phyloP scores from a whole-genome alignment of 495 filamentous ascomycete species.

The Aspergillus diversus region DNA sequence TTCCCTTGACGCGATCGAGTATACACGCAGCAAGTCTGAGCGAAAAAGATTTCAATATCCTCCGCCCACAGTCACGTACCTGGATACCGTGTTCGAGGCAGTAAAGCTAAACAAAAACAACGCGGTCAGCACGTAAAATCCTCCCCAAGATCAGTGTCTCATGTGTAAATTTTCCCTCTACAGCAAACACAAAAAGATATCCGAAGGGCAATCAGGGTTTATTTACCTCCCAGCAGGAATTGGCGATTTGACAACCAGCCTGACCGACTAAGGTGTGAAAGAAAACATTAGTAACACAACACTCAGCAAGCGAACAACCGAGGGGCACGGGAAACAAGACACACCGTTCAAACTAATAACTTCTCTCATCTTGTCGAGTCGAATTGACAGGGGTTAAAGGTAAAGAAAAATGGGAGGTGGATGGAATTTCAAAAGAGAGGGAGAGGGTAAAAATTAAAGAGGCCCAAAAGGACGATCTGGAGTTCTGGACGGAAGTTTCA shows the following conservation, averaged over 20 bases:
- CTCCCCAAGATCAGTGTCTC: background rate
- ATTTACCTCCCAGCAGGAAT: conserved; percentile 98
- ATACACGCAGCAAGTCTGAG: background rate
- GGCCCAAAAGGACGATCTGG: conserved; percentile 28
- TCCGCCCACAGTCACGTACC: conserved; percentile 57
- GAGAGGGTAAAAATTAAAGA: conserved; percentile 26
- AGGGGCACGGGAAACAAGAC: conserved; percentile 36
- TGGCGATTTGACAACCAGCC: conserved; percentile 99
- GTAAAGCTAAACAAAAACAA: conserved; percentile 72
- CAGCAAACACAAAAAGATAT: background rate
- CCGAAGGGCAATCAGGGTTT: background rate
- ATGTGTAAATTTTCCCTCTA: background rate
- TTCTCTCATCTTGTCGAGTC: conserved; percentile 84
- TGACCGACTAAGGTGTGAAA: conserved; percentile 76
- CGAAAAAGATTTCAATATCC: background rate
- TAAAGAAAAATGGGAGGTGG: conserved; percentile 17
- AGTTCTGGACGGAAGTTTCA: conserved; percentile 35
- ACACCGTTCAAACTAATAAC: conserved; percentile 98
- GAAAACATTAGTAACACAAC: conserved; percentile 29
- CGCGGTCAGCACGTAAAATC: conserved; percentile 32
- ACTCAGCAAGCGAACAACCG: conserved; percentile 15
- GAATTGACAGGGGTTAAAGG: conserved; percentile 22
- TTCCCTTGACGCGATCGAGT: too few species aligned
- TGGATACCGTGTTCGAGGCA: conserved; percentile 99
- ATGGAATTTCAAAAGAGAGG: conserved; percentile 23